Conservation (phyloP, 2,329 filamentous ascomycete species). For the Periconia sp. region DNA sequence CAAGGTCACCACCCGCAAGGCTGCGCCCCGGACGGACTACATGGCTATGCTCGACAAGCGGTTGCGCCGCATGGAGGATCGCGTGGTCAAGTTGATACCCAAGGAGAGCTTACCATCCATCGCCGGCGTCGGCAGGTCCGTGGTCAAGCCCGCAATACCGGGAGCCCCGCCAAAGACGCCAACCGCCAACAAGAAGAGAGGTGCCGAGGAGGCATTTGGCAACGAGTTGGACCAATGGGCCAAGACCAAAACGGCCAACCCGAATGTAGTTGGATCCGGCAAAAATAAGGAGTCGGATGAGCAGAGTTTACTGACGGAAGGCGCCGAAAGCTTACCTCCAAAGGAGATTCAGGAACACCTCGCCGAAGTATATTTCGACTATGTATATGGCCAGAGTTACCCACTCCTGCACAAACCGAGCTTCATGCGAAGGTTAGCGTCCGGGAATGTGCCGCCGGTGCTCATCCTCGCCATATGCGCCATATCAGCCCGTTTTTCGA, state of each 20-base stretch:
- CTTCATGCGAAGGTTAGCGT: conserved; percentile 85
- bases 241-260: conserved; percentile 56
- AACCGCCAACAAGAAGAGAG: conserved; percentile 69
- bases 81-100: conserved; percentile 92
- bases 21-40: conserved; percentile 92
- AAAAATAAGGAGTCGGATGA: conserved; percentile 64
- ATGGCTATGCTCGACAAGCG: conserved; percentile 99
- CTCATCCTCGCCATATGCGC: conserved; percentile 92
- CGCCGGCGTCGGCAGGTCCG: conserved; percentile 71
- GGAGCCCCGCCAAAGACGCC: conserved; percentile 59
- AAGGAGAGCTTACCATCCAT: conserved; percentile 76
- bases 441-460: conserved; percentile 82
- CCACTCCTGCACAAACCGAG: conserved; percentile 94
- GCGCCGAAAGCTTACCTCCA: conserved; percentile 77
- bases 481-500: conserved; percentile 91
- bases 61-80: conserved; percentile 94
- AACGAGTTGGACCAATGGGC: conserved; percentile 82
- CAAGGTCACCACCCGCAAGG: conserved; percentile 93
- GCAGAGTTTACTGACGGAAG: conserved; percentile 76
- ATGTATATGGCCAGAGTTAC: conserved; percentile 93
- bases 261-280: conserved; percentile 55
- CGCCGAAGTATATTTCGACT: conserved; percentile 93
- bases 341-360: conserved; percentile 91
- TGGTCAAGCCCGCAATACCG: conserved; percentile 77
- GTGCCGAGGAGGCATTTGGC: conserved; percentile 84